phyloP scores from a whole-genome alignment of 495 filamentous ascomycete species.

The Annulohypoxylon nitens region DNA sequence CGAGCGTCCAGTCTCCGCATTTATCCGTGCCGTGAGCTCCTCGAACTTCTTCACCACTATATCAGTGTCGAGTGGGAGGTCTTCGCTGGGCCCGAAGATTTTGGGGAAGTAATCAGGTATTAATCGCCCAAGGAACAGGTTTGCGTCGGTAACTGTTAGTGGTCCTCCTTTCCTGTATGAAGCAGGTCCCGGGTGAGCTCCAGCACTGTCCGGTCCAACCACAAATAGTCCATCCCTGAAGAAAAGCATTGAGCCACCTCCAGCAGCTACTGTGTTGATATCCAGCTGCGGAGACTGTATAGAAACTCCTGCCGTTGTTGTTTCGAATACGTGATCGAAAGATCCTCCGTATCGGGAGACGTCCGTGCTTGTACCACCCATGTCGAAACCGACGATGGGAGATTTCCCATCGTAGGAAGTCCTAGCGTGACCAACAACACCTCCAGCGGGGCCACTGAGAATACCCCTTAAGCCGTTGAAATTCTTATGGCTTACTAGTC shows the following conservation, averaged over 20 bases:
- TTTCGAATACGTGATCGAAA: constrained; percentile 98
- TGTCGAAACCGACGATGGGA: constrained; percentile 96
- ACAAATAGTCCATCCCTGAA: constrained; percentile 46
- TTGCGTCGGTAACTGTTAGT: constrained; percentile 57
- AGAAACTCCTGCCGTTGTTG: constrained; percentile 93
- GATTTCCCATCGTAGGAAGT: constrained; percentile 93
- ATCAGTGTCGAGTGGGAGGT: constrained; percentile 75
- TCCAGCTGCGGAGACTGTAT: constrained; percentile 97
- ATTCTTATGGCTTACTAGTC: constrained; percentile 78
- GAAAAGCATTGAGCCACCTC: constrained; percentile 52
- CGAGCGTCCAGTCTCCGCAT: constrained; percentile 72
- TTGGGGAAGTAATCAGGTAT: constrained; percentile 96
- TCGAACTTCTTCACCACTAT: constrained; percentile 81
- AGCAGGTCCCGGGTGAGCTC: constrained; percentile 54
- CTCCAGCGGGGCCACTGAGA: constrained; percentile 82
- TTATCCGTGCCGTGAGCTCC: constrained; percentile 82
- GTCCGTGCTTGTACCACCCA: constrained; percentile 94
- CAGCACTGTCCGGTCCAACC: constrained; percentile 35
- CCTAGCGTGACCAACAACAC: constrained; percentile 92
- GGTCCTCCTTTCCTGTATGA: constrained; percentile 58
- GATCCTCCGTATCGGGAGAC: constrained; percentile 86
- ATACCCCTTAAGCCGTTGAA: constrained; percentile 83
- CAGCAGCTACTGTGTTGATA: constrained; percentile 84
- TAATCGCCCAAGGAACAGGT: constrained; percentile 66
- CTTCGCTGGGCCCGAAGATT: constrained; percentile 92